phyloP scores from a whole-genome alignment of 2,329 filamentous ascomycete genomes.

The Microdochium bolleyi region DNA sequence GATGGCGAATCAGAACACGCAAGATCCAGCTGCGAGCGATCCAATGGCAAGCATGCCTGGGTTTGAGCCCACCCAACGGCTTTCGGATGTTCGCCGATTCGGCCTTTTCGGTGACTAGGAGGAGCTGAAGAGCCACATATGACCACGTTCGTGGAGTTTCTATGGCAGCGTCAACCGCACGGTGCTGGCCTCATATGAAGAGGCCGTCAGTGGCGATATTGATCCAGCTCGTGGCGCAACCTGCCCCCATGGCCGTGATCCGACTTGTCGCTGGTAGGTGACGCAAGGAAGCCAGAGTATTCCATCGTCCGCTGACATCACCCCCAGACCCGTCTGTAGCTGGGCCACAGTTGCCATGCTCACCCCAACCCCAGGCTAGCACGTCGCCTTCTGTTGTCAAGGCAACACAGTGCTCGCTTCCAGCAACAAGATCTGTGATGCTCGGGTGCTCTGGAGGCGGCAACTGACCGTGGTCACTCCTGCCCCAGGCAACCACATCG shows the following conservation, averaged over 20 bases:
- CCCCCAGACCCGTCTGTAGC: slow-evolving; percentile 44
- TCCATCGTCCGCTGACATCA: slow-evolving; percentile 63
- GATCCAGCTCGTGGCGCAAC: slow-evolving; percentile 86
- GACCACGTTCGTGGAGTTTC: slow-evolving; percentile 1
- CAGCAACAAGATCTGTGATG: slow-evolving; percentile 61
- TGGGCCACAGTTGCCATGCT: slow-evolving; percentile 92
- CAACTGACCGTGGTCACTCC: slow-evolving; percentile 78
- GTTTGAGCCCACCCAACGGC: slow-evolving; percentile 65
- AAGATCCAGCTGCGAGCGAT: slow-evolving; percentile 11
- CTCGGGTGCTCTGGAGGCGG: slow-evolving; percentile 53
- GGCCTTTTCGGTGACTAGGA: slow-evolving; percentile 29
- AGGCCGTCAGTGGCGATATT: slow-evolving; percentile 29
- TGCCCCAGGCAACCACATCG: slow-evolving; percentile 65
- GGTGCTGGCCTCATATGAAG: slow-evolving; percentile 15
- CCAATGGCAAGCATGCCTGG: slow-evolving; percentile 13
- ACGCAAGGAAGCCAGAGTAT: slow-evolving; percentile 52
- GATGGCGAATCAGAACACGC: slow-evolving; percentile 16
- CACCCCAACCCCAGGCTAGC: slow-evolving; percentile 90
- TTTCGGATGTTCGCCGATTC: slow-evolving; percentile 55
- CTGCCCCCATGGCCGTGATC: slow-evolving; percentile 64
- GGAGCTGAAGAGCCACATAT: neutral
- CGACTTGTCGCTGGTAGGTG: slow-evolving; percentile 40
- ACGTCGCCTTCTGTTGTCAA: slow-evolving; percentile 58
- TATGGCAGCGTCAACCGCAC: slow-evolving; percentile 9
- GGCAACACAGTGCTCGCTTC: slow-evolving; percentile 84